Conservation (phyloP, 164 flowering plant species). For the Vitis vinifera region DNA sequence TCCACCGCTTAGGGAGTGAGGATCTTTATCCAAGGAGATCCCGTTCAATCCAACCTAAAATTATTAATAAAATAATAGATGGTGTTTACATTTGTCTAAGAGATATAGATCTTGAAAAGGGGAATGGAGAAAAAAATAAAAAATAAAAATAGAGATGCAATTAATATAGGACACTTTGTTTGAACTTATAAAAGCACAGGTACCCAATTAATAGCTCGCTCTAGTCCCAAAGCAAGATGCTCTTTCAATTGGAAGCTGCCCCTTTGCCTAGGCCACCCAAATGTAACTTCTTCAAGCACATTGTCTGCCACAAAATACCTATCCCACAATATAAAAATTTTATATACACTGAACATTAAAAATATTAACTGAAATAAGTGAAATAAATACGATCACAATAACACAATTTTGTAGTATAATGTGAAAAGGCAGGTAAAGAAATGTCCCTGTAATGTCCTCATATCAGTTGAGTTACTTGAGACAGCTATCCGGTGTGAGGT, state of each 20-base stretch:
- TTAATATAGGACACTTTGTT: not conserved
- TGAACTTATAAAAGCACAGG: not conserved
- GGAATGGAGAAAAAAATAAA: not conserved
- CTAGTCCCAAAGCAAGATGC: slow-evolving; percentile 68
- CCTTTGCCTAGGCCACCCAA: slow-evolving; percentile 95
- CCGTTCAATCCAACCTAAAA: slow-evolving; percentile 84
- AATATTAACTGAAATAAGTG: not conserved
- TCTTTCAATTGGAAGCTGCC: slow-evolving; percentile 57
- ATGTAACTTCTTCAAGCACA: slow-evolving; percentile 85
- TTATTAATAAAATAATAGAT: not conserved
- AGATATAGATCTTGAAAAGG: not conserved
- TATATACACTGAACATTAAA: not conserved
- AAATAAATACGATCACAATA: not conserved
- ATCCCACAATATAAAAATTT: slow-evolving; percentile 8
- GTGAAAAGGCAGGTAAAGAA: too few relatives aligned
- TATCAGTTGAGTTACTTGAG: too few relatives aligned
- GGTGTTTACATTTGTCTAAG: not conserved
- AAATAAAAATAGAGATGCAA: not conserved
- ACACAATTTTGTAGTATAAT: not conserved
- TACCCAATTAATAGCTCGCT: slow-evolving; percentile 84
- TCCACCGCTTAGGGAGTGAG: slow-evolving; percentile 97
- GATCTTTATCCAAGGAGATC: slow-evolving; percentile 80
- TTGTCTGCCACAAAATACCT: slow-evolving; percentile 89
- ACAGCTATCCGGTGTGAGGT: too few relatives aligned
- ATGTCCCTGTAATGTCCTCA: too few relatives aligned